phyloP scores from a whole-genome alignment of 78 protist species.

The Dictyostelium discoideum region dicty_2.7 NC_007091.3:3427501-3428000 shows the following conservation, averaged over 20 bases:
- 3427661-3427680: slow-evolving; percentile 3
- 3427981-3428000: too few species aligned
- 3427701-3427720: too few species aligned
- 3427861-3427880: slow-evolving; percentile 36
- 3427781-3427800: slow-evolving; percentile 10
- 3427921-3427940: slow-evolving; percentile 19
- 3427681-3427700: background rate
- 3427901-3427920: slow-evolving; percentile 36
- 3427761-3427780: slow-evolving; percentile 12
- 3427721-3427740: too few species aligned
- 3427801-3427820: background rate
- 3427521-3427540: slow-evolving; percentile 15
- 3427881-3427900: slow-evolving; percentile 52
- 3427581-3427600: slow-evolving; percentile 2
- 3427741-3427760: background rate
- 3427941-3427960: background rate
- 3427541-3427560: background rate
- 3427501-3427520: slow-evolving; percentile 7
- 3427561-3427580: slow-evolving; percentile 5
- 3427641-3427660: slow-evolving; percentile 26
- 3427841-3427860: slow-evolving; percentile 3
- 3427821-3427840: background rate
- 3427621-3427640: slow-evolving; percentile 29
- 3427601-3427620: slow-evolving; percentile 4
- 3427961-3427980: background rate